Base-by-base conservation (phyloP, 306 rosid genomes). In the Canavalia gladiata region DNA sequence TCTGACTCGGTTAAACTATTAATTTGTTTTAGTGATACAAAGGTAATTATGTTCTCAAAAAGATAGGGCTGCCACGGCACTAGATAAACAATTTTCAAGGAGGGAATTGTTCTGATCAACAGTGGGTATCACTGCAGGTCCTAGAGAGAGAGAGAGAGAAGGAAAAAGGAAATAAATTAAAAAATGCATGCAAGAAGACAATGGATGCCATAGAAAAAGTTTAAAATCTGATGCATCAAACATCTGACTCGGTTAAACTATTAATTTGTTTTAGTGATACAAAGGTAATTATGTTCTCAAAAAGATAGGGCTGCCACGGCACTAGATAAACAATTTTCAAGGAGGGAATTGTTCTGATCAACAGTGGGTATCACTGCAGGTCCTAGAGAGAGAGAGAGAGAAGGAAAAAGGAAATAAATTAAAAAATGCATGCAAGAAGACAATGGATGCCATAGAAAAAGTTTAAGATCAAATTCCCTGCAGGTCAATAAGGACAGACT, bases 151-250 rank as follows among this genome's bases (percentile, higher is more conserved):
- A 58, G 11, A 29, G 10, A 18, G 39, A 3, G 42, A 6, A 1
- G 5, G 25, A 42, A 28, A 18, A 11, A 45, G 35, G 47, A 64
- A 33, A 60, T 25, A 55, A 1, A 9, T 41, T 11, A 46, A 45
- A 2, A 35, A 45, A 58, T 31, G 28, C n/a, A 31, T 6, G 31
- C 59, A 47, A 31, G 70, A 75, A 59, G 57, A 74, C 54, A 11
- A 74, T 10, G 30, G 10, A 59, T 37, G 63, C 10, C 74, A 65
- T 10, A 39, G 34, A 50, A 39, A 63, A 30, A 37, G 52, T 64
- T 25, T 28, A 64, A 60, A 70, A 68, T 37, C 49, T 25, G 11
- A 72, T 72, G 74, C 46, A 10, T 39, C 62, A 49, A 80, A 72
- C 13, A 12, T 28, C 8, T 7, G 70, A 12, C 72, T 28, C 1